phyloP scores from a whole-genome alignment of 148 eudicot species.

The Amaranthus palmeri region DNA sequence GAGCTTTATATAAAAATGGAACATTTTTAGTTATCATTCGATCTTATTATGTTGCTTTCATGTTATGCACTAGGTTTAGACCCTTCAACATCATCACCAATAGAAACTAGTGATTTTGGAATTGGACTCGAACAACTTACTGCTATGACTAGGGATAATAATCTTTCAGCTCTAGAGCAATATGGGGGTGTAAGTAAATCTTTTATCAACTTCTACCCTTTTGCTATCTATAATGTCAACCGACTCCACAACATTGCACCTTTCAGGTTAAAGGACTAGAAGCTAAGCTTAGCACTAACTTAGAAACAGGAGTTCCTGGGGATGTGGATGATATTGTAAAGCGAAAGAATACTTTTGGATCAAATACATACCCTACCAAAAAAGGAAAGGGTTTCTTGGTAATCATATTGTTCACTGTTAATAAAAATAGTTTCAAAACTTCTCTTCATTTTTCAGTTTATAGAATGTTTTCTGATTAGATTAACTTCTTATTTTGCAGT shows the following conservation, averaged over 20 bases:
- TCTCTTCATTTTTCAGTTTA: background rate
- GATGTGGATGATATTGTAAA: slow-evolving; percentile 47
- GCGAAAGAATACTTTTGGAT: slow-evolving; percentile 69
- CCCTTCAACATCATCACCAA: slow-evolving; percentile 45
- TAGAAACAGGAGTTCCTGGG: slow-evolving; percentile 57
- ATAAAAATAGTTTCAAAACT: no score
- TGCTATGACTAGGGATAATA: slow-evolving; percentile 71
- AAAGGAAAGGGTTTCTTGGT: slow-evolving; percentile 79
- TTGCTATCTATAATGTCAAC: background rate
- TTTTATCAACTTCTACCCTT: background rate
- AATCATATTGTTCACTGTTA: background rate
- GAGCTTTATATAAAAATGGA: background rate
- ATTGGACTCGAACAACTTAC: slow-evolving; percentile 72
- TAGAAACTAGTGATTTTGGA: slow-evolving; percentile 52
- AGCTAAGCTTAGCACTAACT: slow-evolving; percentile 49
- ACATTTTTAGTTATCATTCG: background rate
- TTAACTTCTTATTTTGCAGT: slow-evolving; percentile 34
- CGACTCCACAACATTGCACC: slow-evolving; percentile 6
- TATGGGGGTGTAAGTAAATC: slow-evolving; percentile 69
- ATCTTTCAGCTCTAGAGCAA: slow-evolving; percentile 54
- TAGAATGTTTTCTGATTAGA: slow-evolving; percentile 1
- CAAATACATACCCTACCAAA: slow-evolving; percentile 84
- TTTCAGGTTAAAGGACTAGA: slow-evolving; percentile 70
- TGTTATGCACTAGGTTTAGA: slow-evolving; percentile 36
- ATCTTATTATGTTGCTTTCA: slow-evolving; percentile 8